A percentile compares a stretch with the other conserved stretches of the same genome.
Conservation (phyloP, 805 yeast genomes). For the Saturnispora serradocipensis region DNA sequence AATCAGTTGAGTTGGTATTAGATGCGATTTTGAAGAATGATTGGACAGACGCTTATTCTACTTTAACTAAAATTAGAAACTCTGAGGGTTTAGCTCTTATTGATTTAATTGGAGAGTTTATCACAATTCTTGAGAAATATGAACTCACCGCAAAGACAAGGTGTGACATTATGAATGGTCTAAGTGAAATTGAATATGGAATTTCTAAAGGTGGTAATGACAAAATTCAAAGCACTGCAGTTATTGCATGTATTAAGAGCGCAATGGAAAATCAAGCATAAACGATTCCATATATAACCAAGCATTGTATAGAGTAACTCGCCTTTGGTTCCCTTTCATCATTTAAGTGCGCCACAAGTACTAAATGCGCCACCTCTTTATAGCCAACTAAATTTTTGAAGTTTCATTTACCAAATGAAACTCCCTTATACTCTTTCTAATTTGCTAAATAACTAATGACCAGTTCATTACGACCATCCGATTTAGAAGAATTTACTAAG, state of each 20-base stretch:
- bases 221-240: conserved; percentile 80
- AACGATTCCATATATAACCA: not conserved
- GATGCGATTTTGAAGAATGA: conserved; percentile 77
- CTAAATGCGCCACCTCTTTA: not conserved
- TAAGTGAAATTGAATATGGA: conserved; percentile 85
- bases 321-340: not conserved
- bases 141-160: conserved; percentile 58
- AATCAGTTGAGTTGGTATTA: conserved; percentile 65
- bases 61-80: conserved; percentile 56
- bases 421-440: not conserved
- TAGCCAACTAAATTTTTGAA: not conserved
- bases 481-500: conserved; percentile 19
- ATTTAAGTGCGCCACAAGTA: not conserved
- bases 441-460: not conserved
- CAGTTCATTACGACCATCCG: conserved; percentile 3
- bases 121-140: conserved; percentile 58
- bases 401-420: not conserved
- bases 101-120: conserved; percentile 72
- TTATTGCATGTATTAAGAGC: conserved; percentile 73
- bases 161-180: conserved; percentile 53
- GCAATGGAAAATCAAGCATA: conserved; percentile 43
- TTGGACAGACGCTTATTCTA: conserved; percentile 69
- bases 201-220: conserved; percentile 90
- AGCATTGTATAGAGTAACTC: not conserved
- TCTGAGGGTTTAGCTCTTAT: conserved; percentile 82